These are phyloP conservation scores for Geoglossum cookeanum DNA, from an alignment of 2,329 filamentous ascomycete species.

Conservation along the genomic window DNA sequence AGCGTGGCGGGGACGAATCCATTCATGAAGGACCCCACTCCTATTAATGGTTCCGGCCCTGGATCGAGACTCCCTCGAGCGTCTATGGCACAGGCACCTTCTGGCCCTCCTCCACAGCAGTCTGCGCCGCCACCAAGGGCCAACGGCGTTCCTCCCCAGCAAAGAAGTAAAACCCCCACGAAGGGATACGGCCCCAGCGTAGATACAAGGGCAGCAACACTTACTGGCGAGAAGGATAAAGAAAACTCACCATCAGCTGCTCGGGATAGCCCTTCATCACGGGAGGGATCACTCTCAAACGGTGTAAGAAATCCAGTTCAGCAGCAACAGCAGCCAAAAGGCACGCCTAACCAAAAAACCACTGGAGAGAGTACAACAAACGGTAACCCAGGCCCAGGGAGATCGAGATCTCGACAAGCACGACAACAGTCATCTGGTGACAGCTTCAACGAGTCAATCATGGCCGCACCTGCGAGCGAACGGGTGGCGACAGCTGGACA, in stretches of 20 bases:
- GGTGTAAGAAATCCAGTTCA: constrained; percentile 22
- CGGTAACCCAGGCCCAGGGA: background rate
- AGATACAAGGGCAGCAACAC: background rate
- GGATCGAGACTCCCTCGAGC: constrained; percentile 41
- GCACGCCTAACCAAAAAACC: background rate
- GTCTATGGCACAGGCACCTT: constrained; percentile 37
- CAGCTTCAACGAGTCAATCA: background rate
- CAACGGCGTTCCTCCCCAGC: constrained; percentile 21
- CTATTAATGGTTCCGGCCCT: constrained; percentile 23
- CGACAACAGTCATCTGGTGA: background rate
- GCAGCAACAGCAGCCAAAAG: background rate
- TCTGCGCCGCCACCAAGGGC: constrained; percentile 38
- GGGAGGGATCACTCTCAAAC: constrained; percentile 17
- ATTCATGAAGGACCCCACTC: constrained; percentile 34
- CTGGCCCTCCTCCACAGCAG: constrained; percentile 44
- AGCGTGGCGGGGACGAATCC: constrained; percentile 22
- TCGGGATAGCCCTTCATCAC: constrained; percentile 20
- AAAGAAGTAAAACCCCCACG: constrained; percentile 31
- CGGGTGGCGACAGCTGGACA: background rate
- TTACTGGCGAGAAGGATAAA: constrained; percentile 19
- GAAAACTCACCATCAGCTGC: constrained; percentile 28
- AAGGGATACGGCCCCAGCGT: constrained; percentile 23
- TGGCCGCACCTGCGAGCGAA: background rate
- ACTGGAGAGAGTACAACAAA: background rate
- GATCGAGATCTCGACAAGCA: constrained; percentile 3